Evolutionary conservation across 495 filamentous ascomycete species (phyloP), one percentile per base, ranked within the genome.

Genomic region (Aspergillus biplanus): DNA sequence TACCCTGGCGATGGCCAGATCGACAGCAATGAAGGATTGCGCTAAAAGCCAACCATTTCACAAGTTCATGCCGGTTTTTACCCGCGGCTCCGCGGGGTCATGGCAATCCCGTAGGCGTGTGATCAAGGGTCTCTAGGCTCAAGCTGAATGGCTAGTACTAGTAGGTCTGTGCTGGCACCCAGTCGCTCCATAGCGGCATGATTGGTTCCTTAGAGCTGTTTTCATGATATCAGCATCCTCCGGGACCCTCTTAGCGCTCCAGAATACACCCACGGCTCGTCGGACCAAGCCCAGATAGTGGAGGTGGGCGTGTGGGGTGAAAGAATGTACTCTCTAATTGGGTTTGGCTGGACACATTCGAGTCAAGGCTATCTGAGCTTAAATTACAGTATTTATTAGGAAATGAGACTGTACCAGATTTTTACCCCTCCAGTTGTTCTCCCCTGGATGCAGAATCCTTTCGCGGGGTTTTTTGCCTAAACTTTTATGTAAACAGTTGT

Each of bases 11-110:
- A 53, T 32, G 50, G 33, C 11, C 50, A 53, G 21, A 53, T 33
- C 50, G 50, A 53, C 50, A 53, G 16, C 18, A 53, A 53, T 32
- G 50, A 53, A 13, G 31, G 18, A 16, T 31, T 33, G 21, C 13
- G 21, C 11, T 53, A 53, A 31, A 53, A 9, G 50, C 7, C 31
- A 53, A 53, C 18, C 31, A 7, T 31, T 15, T 33, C 9, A 33
- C 50, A 53, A 31, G 50, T 31, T 31, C 50, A 31, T 31, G 50
- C n/a, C 50, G 50, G 11, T 13, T 33, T 33, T 8, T 13, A 33
- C 32, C 50, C 50, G 50, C 21, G 50, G 11, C 32, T 21, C 50
- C 50, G 7, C 31, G 18, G 50, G 21, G 12, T 31, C 16, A 13
- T 32, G 21, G 33, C 1, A 44, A 44, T 44, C 39, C 39, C n/a